Conservation (phyloP, 1,284 basidiomycete species). For the Phellinidium pouzarii region DNA sequence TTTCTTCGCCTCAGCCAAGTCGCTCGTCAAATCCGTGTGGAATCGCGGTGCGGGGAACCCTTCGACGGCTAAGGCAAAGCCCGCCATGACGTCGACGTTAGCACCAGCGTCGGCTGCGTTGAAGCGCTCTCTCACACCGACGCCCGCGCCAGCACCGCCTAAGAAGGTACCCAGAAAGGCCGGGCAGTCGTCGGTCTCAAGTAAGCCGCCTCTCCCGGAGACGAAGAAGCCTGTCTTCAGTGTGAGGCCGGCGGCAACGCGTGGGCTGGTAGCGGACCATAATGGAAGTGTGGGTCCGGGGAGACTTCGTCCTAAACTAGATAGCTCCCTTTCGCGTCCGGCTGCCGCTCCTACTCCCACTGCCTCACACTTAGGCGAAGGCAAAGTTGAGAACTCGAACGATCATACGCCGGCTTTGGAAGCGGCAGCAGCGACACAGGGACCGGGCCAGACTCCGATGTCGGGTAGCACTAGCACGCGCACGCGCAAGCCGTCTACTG, state of each 20-base stretch:
- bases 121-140: conserved; percentile 9
- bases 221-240: background rate
- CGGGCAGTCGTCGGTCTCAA: conserved; percentile 3
- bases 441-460: conserved; percentile 25
- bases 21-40: conserved; percentile 51
- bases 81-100: conserved; percentile 10
- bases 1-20: conserved; percentile 47
- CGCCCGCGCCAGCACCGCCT: conserved; percentile 7
- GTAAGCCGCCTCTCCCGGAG: conserved; percentile 3
- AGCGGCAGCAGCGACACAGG: background rate
- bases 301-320: conserved; percentile 1
- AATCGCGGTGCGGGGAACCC: conserved; percentile 36
- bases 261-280: background rate
- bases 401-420: conserved; percentile 1
- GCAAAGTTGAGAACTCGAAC: background rate
- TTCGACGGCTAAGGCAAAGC: conserved; percentile 20
- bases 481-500: conserved; percentile 24
- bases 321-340: background rate
- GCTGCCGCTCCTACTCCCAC: background rate
- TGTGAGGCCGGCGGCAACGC: background rate
- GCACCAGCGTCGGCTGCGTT: too few species aligned
- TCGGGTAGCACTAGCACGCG: conserved; percentile 22
- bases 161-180: conserved; percentile 4
- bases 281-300: background rate
- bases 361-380: background rate